Evolutionary conservation across 495 filamentous ascomycete species (phyloP), one percentile per base, ranked within the genome.

Genomic region (Hyaloscypha variabilis): DNA sequence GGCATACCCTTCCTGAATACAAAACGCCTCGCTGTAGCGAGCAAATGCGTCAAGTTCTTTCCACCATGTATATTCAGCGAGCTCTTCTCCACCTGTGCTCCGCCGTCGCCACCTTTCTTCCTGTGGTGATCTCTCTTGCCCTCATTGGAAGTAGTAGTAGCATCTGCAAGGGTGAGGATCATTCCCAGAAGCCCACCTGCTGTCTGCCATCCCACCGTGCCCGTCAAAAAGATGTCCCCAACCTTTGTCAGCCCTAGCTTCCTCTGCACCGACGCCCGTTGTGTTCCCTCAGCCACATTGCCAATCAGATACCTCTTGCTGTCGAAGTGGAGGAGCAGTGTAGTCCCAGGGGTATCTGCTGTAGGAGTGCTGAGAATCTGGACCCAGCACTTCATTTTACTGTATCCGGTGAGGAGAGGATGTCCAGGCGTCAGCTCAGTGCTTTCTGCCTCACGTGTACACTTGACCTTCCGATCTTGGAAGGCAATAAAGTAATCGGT

Each of bases 221-320:
- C 95, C 3, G 92, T 90, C 50, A 99, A 72, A 74, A 98, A 96
- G 50, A 96, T 77, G 71, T 97, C 84, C 28, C 78, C 79, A 8
- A 94, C 75, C 72, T 88, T 90, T 3, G 71, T 67, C 57, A 94
- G 64, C 46, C 79, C 77, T 0, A 85, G 58, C 50, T 85, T 89
- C 58, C 86, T 81, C 74, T 97, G 89, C 5, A 81, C 76, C 58
- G 87, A 77, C 60, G 87, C 84, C n/a, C 95, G 86, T 77, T 97
- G 94, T 13, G 89, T 86, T 6, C 95, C 95, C 76, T 98, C 96
- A 13, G 87, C 78, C 11, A 93, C 70, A 72, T 91, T 88, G 8
- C 95, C 95, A 70, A 99, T 88, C n/a, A 98, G 59, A 74, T 98
- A 99, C 52, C 92, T 86, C 72, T 88, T 87, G 58, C 86, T 81